Evolutionary conservation across 257 asterid species (phyloP).

Genomic region (Penstemon davidsonii): DNA sequence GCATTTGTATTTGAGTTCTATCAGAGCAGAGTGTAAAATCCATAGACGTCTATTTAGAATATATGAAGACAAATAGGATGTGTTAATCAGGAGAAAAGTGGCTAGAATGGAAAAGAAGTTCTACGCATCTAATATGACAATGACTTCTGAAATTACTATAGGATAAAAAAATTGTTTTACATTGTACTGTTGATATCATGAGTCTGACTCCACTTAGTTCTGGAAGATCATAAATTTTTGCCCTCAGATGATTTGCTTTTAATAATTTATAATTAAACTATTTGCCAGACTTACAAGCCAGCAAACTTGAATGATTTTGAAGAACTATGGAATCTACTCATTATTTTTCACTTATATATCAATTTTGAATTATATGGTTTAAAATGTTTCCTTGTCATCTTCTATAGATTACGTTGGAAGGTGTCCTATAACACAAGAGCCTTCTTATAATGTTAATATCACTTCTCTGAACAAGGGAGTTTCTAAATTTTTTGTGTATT

Average conservation of each 20-base stretch:
- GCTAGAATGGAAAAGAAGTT: neutral
- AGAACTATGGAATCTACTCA: neutral
- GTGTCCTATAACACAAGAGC: neutral
- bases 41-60: neutral
- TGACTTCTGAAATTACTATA: neutral
- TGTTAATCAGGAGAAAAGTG: neutral
- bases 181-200: neutral
- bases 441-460: neutral
- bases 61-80: neutral
- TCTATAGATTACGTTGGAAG: slow-evolving; percentile 8
- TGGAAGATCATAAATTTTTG: slow-evolving; percentile 3
- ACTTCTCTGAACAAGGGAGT: neutral
- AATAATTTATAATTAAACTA: slow-evolving; percentile 1
- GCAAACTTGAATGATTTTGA: slow-evolving; percentile 6
- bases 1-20: neutral
- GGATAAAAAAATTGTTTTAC: neutral
- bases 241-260: slow-evolving; percentile 6
- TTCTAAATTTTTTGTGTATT: slow-evolving; percentile 12
- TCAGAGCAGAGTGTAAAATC: neutral
- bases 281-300: neutral
- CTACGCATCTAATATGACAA: neutral
- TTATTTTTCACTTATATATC: neutral
- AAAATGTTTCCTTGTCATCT: slow-evolving; percentile 1
- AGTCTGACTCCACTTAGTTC: slow-evolving; percentile 3
- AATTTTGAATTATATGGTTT: neutral